A percentile compares a stretch with the other conserved stretches of the same genome.
Conservation (phyloP, 179 eudicot species). For the Dionaea muscipula region DNA sequence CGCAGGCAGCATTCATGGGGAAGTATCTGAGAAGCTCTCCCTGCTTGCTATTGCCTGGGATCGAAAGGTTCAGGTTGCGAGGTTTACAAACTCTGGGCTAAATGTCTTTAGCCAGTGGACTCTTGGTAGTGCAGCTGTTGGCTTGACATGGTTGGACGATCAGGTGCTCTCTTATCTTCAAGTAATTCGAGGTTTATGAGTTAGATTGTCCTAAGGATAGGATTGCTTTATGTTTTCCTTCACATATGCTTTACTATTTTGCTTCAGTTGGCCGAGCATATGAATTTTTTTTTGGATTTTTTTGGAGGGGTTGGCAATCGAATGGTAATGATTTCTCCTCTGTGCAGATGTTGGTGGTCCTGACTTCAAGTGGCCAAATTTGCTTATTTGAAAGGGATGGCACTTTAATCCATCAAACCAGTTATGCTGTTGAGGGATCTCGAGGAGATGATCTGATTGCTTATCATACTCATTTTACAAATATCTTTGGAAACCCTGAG, state of each 20-base stretch:
- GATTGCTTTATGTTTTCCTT: too few species aligned
- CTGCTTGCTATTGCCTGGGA: conserved; percentile 97
- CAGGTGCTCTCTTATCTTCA: conserved; percentile 36
- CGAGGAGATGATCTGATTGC: conserved; percentile 68
- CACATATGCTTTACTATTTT: too few species aligned
- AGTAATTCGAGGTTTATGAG: too few species aligned
- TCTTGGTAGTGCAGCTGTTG: conserved; percentile 72
- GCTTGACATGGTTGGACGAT: conserved; percentile 88
- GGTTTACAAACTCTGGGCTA: conserved; percentile 59
- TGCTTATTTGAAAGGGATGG: conserved; percentile 82
- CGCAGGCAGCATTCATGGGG: conserved; percentile 41
- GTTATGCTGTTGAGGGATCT: conserved; percentile 47
- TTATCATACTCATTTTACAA: conserved; percentile 60
- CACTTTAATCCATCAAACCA: conserved; percentile 71
- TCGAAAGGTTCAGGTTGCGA: conserved; percentile 78
- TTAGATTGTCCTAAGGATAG: too few species aligned
- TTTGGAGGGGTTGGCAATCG: not conserved
- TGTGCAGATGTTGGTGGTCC: conserved; percentile 77
- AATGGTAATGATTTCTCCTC: conserved; percentile 7
- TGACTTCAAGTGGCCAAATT: conserved; percentile 65
- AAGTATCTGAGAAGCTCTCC: conserved; percentile 59
- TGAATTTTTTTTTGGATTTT: too few species aligned
- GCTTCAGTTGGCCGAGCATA: too few species aligned
- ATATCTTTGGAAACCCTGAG: conserved; percentile 75
- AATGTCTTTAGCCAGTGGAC: conserved; percentile 62